Conservation (phyloP, 441 rosid species). For the Syzygium malaccense region DNA sequence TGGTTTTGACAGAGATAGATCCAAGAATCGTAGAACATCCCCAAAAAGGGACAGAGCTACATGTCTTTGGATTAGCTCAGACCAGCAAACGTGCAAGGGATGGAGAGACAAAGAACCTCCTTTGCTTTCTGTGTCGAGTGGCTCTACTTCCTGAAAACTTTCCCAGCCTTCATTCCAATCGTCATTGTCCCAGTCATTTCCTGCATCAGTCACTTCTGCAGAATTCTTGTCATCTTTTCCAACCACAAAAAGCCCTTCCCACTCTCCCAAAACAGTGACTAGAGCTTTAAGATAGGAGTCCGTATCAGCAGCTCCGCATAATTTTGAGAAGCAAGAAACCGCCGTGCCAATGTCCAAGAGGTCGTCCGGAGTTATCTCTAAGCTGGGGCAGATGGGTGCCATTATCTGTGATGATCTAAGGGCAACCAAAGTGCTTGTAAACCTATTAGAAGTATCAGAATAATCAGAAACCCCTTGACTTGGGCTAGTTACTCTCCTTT, state of each 20-base stretch:
- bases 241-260: conserved; percentile 73
- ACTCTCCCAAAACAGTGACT: conserved; percentile 74
- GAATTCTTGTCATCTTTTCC: conserved; percentile 34
- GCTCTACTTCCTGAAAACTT: conserved; percentile 80
- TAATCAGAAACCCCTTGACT: conserved; percentile 33
- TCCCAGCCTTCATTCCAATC: conserved; percentile 99
- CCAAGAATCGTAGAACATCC: conserved; percentile 51
- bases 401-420: conserved; percentile 85
- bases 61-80: conserved; percentile 46
- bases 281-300: conserved; percentile 53
- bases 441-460: conserved; percentile 54
- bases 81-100: conserved; percentile 86
- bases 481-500: conserved; percentile 28
- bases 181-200: conserved; percentile 64
- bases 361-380: conserved; percentile 72
- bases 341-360: conserved; percentile 53
- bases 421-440: conserved; percentile 79
- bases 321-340: conserved; percentile 62
- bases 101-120: conserved; percentile 29
- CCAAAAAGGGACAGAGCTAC: conserved; percentile 23
- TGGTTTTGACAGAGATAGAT: conserved; percentile 48
- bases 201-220: conserved; percentile 35
- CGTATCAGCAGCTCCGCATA: conserved; percentile 43
- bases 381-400: conserved; percentile 48
- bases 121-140: conserved; percentile 36